phyloP scores from a whole-genome alignment of 345 rosid species.

The Jatropha curcas region DNA sequence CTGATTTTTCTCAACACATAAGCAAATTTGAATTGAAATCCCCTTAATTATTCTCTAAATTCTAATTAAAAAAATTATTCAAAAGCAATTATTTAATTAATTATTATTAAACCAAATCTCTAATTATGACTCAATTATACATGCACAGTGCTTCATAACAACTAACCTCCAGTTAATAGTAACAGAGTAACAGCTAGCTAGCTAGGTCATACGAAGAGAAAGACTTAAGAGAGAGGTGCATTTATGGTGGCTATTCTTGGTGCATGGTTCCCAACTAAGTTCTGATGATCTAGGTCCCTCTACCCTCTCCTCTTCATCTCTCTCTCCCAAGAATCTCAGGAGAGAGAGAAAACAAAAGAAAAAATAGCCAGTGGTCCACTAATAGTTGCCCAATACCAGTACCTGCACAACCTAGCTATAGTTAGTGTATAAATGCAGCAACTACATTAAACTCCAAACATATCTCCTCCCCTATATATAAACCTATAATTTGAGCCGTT shows the following conservation, averaged over 20 bases:
- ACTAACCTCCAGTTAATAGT: no score
- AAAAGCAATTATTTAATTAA: no score
- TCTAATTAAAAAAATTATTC: no score
- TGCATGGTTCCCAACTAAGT: neutral
- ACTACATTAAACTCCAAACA: neutral
- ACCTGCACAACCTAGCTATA: no score
- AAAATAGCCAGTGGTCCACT: constrained; percentile 5
- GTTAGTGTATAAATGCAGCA: neutral
- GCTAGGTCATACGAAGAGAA: neutral
- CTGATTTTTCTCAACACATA: no score
- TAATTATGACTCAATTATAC: no score
- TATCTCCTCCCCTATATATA: neutral
- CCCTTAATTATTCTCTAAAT: no score
- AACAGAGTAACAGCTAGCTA: neutral
- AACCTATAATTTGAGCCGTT: neutral
- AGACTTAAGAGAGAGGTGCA: constrained; percentile 11
- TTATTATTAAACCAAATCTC: no score
- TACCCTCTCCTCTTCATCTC: neutral
- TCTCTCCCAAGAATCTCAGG: constrained; percentile 3
- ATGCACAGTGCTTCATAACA: no score
- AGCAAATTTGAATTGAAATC: no score
- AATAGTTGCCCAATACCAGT: neutral
- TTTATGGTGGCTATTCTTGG: neutral
- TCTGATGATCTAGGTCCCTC: neutral
- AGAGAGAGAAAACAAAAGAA: constrained; percentile 1